A percentile compares a stretch with the other conserved stretches of the same genome.
Evolutionary conservation across 2,329 filamentous ascomycete genomes (phyloP).

Genomic region (Penicillium crustosum): DNA sequence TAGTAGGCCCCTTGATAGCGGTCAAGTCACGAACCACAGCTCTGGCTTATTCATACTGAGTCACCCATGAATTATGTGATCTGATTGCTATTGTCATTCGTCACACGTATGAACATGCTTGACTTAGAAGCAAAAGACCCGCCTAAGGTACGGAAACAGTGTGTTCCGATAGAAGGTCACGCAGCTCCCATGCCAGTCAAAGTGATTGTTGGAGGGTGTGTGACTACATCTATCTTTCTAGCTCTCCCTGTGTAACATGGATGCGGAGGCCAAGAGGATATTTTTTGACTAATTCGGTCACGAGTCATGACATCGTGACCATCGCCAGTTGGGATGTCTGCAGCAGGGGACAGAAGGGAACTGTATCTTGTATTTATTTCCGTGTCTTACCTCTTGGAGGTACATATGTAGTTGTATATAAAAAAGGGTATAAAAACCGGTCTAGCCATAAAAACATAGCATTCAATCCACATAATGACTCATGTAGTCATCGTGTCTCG

Average conservation of each 20-base stretch:
- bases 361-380: constrained; percentile 3
- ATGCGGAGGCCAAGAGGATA: neutral
- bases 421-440: constrained; percentile 11
- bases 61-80: neutral
- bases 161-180: no score
- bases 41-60: no score
- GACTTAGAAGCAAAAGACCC: neutral
- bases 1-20: neutral
- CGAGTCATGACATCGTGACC: neutral
- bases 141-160: neutral
- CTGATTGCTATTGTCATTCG: neutral
- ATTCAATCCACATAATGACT: constrained; percentile 7
- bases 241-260: neutral
- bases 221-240: neutral
- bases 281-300: neutral
- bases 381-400: neutral
- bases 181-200: neutral
- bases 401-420: constrained; percentile 1
- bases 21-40: neutral
- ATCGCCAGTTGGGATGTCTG: neutral
- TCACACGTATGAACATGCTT: neutral
- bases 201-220: neutral
- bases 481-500: constrained; percentile 17
- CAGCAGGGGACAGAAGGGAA: neutral
- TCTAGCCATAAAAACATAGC: constrained; percentile 7